Evolutionary conservation across 2,329 filamentous ascomycete genomes (phyloP).

Genomic region (Fusarium sp.): DNA sequence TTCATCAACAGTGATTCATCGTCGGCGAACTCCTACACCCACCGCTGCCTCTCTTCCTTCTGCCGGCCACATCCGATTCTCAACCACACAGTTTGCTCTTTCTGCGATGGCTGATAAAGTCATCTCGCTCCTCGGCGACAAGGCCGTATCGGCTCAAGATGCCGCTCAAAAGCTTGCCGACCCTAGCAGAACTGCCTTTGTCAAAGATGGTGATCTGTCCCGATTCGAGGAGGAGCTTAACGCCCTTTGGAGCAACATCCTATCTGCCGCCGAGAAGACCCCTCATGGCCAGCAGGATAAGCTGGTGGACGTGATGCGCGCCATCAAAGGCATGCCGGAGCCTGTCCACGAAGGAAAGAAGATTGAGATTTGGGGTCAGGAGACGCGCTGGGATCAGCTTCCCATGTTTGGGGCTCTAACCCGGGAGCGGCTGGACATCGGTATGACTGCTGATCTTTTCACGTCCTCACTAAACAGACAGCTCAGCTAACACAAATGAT

Average conservation of each 20-base stretch:
- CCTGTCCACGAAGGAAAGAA: conserved; percentile 20
- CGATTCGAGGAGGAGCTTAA: conserved; percentile 27
- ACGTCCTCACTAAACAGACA: background rate
- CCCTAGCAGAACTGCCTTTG: conserved; percentile 19
- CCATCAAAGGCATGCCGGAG: conserved; percentile 28
- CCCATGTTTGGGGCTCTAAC: conserved; percentile 31
- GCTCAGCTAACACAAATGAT: background rate
- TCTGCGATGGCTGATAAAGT: conserved; percentile 27
- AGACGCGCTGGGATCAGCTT: conserved; percentile 28
- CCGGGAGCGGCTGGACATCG: conserved; percentile 31
- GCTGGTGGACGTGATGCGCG: conserved; percentile 34
- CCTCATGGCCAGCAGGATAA: conserved; percentile 36
- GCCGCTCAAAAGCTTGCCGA: conserved; percentile 22
- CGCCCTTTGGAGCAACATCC: conserved; percentile 24
- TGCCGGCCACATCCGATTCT: background rate
- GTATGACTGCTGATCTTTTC: conserved; percentile 1
- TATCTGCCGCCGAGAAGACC: conserved; percentile 35
- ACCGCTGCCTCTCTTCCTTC: background rate
- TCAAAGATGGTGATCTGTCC: conserved; percentile 14
- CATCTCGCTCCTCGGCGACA: conserved; percentile 6
- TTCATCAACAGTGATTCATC: background rate
- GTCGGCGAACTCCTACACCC: background rate
- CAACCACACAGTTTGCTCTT: background rate
- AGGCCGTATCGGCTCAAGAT: conserved; percentile 14
- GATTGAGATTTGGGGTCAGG: conserved; percentile 31